Evolutionary conservation across 768 basidiomycete species (phyloP).

Genomic region (Ramaria rubella): DNA sequence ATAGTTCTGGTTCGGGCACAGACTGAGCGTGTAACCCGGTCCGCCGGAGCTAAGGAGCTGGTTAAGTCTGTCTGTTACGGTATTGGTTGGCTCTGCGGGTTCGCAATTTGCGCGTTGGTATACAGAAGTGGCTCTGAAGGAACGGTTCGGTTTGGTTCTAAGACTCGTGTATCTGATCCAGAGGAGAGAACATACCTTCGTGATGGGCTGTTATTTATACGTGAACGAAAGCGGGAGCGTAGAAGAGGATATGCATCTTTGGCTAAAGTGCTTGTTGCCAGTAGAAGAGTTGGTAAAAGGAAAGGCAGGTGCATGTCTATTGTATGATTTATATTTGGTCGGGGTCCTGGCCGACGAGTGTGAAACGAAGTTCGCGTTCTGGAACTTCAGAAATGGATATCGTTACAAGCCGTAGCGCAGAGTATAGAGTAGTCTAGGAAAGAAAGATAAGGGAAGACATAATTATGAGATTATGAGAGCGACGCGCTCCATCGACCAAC

Average conservation of each 20-base stretch:
- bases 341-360: too few species aligned
- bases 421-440: too few species aligned
- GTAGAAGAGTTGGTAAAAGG: neutral
- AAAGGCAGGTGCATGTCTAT: neutral
- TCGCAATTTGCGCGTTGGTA: conserved; percentile 30
- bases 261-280: neutral
- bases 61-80: conserved; percentile 60
- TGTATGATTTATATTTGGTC: too few species aligned
- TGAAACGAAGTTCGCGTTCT: too few species aligned
- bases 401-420: too few species aligned
- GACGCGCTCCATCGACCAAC: too few species aligned
- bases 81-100: conserved; percentile 42
- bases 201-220: too few species aligned
- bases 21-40: conserved; percentile 52
- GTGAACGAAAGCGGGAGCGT: neutral
- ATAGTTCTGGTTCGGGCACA: conserved; percentile 63
- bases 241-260: neutral
- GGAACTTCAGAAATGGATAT: too few species aligned
- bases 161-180: neutral
- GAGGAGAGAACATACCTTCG: too few species aligned
- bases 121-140: neutral
- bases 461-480: too few species aligned
- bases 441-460: too few species aligned
- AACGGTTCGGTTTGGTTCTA: neutral
- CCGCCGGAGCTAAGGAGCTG: conserved; percentile 58